A percentile compares a stretch with the other conserved stretches of the same genome.
Conservation (phyloP, 352 stramenopile genomes). For the Phytophthora pini region DNA sequence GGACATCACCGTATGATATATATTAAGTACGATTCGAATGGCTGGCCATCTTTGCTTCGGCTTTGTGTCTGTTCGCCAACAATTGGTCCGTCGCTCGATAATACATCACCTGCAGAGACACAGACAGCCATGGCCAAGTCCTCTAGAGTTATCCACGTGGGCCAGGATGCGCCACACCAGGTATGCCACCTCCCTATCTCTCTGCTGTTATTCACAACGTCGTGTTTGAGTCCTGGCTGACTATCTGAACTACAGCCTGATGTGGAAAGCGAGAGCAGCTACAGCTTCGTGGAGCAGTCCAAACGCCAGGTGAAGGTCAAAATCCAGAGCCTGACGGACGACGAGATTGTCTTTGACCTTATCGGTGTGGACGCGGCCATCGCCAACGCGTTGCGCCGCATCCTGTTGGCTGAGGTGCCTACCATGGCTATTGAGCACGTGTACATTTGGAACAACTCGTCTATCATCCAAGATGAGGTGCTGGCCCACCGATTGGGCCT, state of each 20-base stretch:
- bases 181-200: conserved; percentile 32
- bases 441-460: conserved; percentile 95
- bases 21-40: conserved; percentile 21
- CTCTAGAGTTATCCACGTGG: conserved; percentile 79
- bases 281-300: conserved; percentile 83
- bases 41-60: conserved; percentile 32
- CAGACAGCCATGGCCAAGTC: conserved; percentile 67
- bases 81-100: conserved; percentile 29
- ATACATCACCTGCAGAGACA: conserved; percentile 8
- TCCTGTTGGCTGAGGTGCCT: conserved; percentile 91
- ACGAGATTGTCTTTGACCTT: conserved; percentile 93
- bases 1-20: background rate
- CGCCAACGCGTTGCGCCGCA: conserved; percentile 92
- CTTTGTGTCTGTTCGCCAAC: conserved; percentile 36
- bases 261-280: conserved; percentile 71
- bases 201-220: background rate
- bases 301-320: conserved; percentile 89
- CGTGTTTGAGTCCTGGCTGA: conserved; percentile 12
- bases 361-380: conserved; percentile 92
- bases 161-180: conserved; percentile 79
- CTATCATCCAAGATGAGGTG: conserved; percentile 94
- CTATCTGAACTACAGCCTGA: conserved; percentile 57
- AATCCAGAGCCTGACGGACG: conserved; percentile 82
- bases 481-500: conserved; percentile 91
- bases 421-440: conserved; percentile 95